Base-by-base conservation (phyloP, 1,284 basidiomycete species). In the Moniliophthora roreri region DNA sequence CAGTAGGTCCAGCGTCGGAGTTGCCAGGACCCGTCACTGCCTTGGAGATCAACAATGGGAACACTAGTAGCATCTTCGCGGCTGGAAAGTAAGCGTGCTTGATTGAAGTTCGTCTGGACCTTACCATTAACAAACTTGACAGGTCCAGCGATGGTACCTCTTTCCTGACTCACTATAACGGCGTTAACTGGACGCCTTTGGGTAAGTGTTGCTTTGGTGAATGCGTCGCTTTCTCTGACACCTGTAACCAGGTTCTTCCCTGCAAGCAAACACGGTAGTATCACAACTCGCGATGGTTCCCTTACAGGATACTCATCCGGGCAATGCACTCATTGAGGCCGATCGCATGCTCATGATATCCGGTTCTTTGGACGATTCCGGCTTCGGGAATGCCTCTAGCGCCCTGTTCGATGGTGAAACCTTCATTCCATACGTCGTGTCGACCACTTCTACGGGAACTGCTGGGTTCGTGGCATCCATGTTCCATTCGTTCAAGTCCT, bases 281-380 rank as follows among this genome's bases (percentile, higher is more conserved):
- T 83, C 91, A 32, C 93, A 96, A 68, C 75, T 98, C 48, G 79
- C 86, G 1, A 93, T 98, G 81, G 93, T 98, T 20, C 96, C 96
- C 13, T 74, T 98, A 35, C 84, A 87, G 61, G 79, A 85, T 58
- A 81, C 81, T 15, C 92, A 96, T 65, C 60, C 73, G 8, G 77
- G 78, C 37, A 95, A 87, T 60, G 74, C 74, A 53, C 73, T 93
- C 24, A 84, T 98, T 56, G 84, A 97, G 68, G 70, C 82, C 18
- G 91, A 99, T 71, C 85, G 96, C 39, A 87, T 97, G 81, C 77
- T 99, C 37, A 84, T 98, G 77, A 83, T 97, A 32, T 93, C 94
- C 28, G 96, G 96, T 1, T 73, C 82, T 23, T 69, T 98, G 36
- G 77, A 81, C 18, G 86, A 91, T 59, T 72, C 81, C 0, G 77